Conservation (phyloP, 2,329 filamentous ascomycete species). For the Phaeosphaeria sp. region DNA sequence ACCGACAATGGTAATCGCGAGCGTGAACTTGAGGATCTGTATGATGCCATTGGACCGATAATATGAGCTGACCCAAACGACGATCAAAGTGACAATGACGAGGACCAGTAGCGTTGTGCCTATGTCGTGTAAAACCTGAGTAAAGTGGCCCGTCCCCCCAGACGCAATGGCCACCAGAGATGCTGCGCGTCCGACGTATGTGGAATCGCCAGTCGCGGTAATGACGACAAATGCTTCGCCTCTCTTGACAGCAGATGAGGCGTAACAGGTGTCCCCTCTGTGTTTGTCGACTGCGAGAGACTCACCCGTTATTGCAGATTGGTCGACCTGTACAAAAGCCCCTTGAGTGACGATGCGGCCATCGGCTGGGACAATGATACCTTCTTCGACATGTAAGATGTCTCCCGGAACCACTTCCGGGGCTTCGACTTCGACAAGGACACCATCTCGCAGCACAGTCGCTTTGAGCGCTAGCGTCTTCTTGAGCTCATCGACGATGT, state of each 20-base stretch:
- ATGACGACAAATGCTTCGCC: constrained; percentile 84
- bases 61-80: constrained; percentile 87
- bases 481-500: constrained; percentile 89
- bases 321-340: constrained; percentile 87
- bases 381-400: constrained; percentile 88
- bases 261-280: constrained; percentile 79
- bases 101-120: constrained; percentile 80
- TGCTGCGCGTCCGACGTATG: constrained; percentile 87
- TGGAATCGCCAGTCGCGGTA: constrained; percentile 85
- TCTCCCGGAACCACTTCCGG: constrained; percentile 87
- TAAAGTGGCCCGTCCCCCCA: constrained; percentile 82
- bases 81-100: constrained; percentile 78
- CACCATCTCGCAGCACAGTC: constrained; percentile 81
- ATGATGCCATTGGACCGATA: constrained; percentile 86
- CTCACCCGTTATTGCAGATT: constrained; percentile 90
- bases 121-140: constrained; percentile 86
- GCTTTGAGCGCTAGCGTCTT: constrained; percentile 89
- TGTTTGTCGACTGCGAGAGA: constrained; percentile 91
- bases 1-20: constrained; percentile 90
- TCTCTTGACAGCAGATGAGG: constrained; percentile 89
- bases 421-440: constrained; percentile 79
- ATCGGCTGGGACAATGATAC: constrained; percentile 89
- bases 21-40: constrained; percentile 79
- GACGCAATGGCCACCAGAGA: constrained; percentile 82
- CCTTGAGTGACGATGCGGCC: constrained; percentile 83